Evolutionary conservation across 805 yeast genomes (phyloP).

Genomic region (Myxozyma melibiosi): DNA sequence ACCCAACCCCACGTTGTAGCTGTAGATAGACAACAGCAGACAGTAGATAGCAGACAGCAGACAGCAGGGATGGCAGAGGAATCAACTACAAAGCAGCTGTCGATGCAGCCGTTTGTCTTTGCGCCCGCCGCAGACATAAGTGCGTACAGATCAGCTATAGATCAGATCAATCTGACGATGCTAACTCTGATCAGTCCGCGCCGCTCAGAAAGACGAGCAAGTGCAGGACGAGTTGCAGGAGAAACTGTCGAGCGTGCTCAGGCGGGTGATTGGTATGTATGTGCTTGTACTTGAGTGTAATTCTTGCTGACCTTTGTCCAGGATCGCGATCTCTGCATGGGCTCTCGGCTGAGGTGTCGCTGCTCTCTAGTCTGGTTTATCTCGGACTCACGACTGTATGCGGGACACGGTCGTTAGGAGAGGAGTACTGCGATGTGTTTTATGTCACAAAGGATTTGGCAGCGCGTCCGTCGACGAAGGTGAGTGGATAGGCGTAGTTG

Average conservation of each 20-base stretch:
- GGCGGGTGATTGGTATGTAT: slow-evolving; percentile 47
- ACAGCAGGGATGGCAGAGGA: too few species aligned
- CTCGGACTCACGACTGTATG: slow-evolving; percentile 71
- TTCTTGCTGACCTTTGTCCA: neutral
- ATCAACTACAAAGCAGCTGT: too few species aligned
- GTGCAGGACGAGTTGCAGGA: slow-evolving; percentile 58
- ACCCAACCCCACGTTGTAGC: too few species aligned
- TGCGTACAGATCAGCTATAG: slow-evolving; percentile 42
- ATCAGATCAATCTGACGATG: neutral
- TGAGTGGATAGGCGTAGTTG: neutral
- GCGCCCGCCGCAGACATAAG: slow-evolving; percentile 89
- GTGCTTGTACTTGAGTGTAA: neutral
- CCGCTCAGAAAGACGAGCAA: slow-evolving; percentile 86
- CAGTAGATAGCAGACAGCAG: too few species aligned
- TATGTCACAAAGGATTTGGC: slow-evolving; percentile 49
- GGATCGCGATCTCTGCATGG: slow-evolving; percentile 60
- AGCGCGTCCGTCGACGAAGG: slow-evolving; percentile 2
- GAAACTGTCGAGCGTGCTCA: slow-evolving; percentile 60
- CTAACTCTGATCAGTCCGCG: slow-evolving; percentile 60
- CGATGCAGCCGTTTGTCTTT: slow-evolving; percentile 43
- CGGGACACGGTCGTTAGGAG: slow-evolving; percentile 86
- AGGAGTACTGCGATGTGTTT: slow-evolving; percentile 83
- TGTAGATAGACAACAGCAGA: too few species aligned
- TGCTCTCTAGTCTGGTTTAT: slow-evolving; percentile 62
- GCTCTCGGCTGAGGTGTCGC: slow-evolving; percentile 62